Base-by-base conservation (phyloP, 164 flowering plant species). In the Vitis rotundifolia region DNA sequence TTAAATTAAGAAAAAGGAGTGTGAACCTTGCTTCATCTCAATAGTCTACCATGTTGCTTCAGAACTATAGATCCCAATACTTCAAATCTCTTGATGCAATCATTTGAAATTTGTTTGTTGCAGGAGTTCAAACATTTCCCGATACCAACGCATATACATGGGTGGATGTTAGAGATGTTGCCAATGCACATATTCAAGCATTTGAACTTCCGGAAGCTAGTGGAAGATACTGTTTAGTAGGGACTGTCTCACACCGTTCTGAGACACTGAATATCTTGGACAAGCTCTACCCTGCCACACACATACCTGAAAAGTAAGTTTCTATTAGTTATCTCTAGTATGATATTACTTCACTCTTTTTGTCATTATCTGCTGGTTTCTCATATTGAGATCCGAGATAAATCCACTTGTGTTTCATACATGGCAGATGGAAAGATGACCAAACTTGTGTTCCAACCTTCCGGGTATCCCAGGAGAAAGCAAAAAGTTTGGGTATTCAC, bases 181-280 rank as follows among this genome's bases (percentile, higher is more conserved):
- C 85, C 10, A 53, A 61, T 44, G 91, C 92, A 16, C 90, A 88
- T 77, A 78, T 90, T 76, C 76, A 71, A 64, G 93, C 90, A 67
- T 81, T 79, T 82, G 91, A 87, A 76, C 68, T 70, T 70, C 80
- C 90, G 72, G 79, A 88, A 59, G 90, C 91, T 12, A 75, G 63
- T 68, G 95, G 92, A 68, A 82, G 95, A 80, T 87, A 88, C 66
- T 80, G 83, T 71, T 31, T 87, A 56, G 87, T 82, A 9, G 91
- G 76, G 73, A 70, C 62, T 22, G 82, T 83, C 63, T 76, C 59
- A 59, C 85, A 78, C 67, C 51, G 8, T 59, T 83, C 85, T 14
- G 85, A 74, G 49, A 4, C 79, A 64, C 79, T 80, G 72, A 77
- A 80, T 77, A 76, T 82, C 11, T 64, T 89, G 37, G 76, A 62